phyloP scores from a whole-genome alignment of 371 early-diverging fungal species.

The Batkoa obscura region DNA sequence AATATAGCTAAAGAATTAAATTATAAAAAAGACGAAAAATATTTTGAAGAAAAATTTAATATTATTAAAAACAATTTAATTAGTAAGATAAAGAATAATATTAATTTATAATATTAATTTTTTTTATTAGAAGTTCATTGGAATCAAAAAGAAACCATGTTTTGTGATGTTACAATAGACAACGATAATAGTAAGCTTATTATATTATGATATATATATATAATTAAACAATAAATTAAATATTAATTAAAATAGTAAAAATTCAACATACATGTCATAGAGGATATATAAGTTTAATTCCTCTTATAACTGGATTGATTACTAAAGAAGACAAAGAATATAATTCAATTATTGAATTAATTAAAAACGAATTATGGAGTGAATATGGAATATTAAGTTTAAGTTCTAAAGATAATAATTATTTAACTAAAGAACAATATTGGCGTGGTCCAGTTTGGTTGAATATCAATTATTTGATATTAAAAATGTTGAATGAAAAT shows the following conservation, averaged over 20 bases:
- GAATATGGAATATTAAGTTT: conserved; percentile 61
- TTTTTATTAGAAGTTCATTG: conserved; percentile 46
- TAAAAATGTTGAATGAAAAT: too few species aligned
- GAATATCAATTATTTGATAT: conserved; percentile 73
- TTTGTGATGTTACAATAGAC: conserved; percentile 49
- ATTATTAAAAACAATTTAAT: conserved; percentile 24
- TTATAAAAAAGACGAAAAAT: conserved; percentile 22
- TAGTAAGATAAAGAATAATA: conserved; percentile 10
- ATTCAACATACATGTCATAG: conserved; percentile 56
- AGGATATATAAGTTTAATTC: conserved; percentile 74
- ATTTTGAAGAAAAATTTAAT: conserved; percentile 28
- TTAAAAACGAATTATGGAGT: conserved; percentile 67
- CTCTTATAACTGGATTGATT: conserved; percentile 56
- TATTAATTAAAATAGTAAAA: conserved; percentile 10
- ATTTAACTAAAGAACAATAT: conserved; percentile 72
- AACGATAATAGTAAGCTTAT: too few species aligned
- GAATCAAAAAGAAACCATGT: conserved; percentile 46
- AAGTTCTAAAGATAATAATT: conserved; percentile 48
- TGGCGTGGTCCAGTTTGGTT: conserved; percentile 95
- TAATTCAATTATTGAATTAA: conserved; percentile 48
- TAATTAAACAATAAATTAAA: conserved; percentile 6
- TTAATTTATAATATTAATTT: background rate
- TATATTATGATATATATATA: too few species aligned
- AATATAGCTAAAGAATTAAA: conserved; percentile 40
- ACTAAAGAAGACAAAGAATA: conserved; percentile 44